Evolutionary conservation across 2,329 filamentous ascomycete species (phyloP).

Genomic region (Macrophomina phaseolina): DNA sequence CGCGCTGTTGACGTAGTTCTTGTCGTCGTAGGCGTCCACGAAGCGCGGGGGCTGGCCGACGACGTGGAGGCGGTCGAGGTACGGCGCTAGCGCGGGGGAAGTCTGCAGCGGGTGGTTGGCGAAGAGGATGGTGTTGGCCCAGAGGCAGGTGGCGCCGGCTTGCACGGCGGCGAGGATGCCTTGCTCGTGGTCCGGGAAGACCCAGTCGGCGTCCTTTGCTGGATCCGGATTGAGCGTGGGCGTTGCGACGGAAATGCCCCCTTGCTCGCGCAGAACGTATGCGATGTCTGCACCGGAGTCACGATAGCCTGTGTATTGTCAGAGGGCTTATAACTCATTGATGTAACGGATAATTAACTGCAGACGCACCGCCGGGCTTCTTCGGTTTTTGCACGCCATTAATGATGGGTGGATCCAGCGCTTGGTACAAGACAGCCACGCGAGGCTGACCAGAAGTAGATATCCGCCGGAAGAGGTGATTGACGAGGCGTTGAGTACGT

Average conservation of each 20-base stretch:
- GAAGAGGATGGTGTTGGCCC: conserved; percentile 60
- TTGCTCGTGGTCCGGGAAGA: conserved; percentile 88
- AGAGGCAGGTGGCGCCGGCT: conserved; percentile 68
- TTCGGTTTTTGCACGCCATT: conserved; percentile 56
- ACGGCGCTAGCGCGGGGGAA: conserved; percentile 41
- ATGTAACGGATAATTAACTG: background rate
- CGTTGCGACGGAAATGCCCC: conserved; percentile 43
- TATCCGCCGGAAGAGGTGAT: background rate
- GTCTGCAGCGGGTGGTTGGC: conserved; percentile 55
- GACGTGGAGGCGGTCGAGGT: conserved; percentile 43
- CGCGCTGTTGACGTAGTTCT: conserved; percentile 54
- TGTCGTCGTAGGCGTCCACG: conserved; percentile 59
- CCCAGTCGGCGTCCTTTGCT: conserved; percentile 86
- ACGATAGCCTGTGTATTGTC: conserved; percentile 48
- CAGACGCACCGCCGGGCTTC: conserved; percentile 52
- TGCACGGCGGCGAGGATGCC: conserved; percentile 99
- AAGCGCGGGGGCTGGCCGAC: conserved; percentile 55
- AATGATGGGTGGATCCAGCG: conserved; percentile 54
- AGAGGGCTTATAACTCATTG: background rate
- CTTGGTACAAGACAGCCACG: conserved; percentile 57
- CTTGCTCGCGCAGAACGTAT: conserved; percentile 43
- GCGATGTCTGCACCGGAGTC: conserved; percentile 59
- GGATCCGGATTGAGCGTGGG: conserved; percentile 40
- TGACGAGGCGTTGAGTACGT: background rate
- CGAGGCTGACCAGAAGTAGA: conserved; percentile 25